Evolutionary conservation across 1,284 basidiomycete genomes (phyloP).

Genomic region (Nidula niveotomentosa): DNA sequence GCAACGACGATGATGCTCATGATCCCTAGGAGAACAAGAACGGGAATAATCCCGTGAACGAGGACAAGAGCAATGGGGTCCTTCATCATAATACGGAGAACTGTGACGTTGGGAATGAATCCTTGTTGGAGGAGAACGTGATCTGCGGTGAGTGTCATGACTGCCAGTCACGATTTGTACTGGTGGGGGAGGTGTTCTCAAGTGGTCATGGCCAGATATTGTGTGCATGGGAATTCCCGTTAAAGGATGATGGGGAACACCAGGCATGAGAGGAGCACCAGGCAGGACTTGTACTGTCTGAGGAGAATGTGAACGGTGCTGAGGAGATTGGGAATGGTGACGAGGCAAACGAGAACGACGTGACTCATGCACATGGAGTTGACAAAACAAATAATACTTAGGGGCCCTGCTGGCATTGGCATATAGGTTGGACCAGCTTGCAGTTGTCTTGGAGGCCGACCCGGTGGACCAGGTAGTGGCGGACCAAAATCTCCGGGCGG

Average conservation of each 20-base stretch:
- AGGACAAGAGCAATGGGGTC: background rate
- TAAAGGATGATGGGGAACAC: no score
- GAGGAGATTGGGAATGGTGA: conserved; percentile 12
- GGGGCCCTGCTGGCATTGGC: conserved; percentile 38
- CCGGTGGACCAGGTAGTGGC: conserved; percentile 6
- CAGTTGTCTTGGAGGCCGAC: conserved; percentile 1
- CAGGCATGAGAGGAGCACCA: background rate
- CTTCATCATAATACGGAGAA: background rate
- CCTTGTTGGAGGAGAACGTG: background rate
- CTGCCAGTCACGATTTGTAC: background rate
- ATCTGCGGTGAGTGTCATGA: conserved; percentile 1
- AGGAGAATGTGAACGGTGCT: background rate
- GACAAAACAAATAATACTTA: conserved; percentile 15
- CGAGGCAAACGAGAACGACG: conserved; percentile 16
- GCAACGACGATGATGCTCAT: conserved; percentile 9
- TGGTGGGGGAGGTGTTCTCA: no score
- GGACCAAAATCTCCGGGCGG: background rate
- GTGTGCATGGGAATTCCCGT: no score
- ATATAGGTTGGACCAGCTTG: conserved; percentile 19
- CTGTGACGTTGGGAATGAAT: no score
- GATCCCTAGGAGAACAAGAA: conserved; percentile 3
- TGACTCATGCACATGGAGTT: background rate
- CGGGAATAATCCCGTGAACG: background rate
- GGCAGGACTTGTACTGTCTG: background rate
- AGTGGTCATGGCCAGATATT: no score